Evolutionary conservation across 192 early-diverging fungal species (phyloP).

Genomic region (Allomyces arbusculus): DNA sequence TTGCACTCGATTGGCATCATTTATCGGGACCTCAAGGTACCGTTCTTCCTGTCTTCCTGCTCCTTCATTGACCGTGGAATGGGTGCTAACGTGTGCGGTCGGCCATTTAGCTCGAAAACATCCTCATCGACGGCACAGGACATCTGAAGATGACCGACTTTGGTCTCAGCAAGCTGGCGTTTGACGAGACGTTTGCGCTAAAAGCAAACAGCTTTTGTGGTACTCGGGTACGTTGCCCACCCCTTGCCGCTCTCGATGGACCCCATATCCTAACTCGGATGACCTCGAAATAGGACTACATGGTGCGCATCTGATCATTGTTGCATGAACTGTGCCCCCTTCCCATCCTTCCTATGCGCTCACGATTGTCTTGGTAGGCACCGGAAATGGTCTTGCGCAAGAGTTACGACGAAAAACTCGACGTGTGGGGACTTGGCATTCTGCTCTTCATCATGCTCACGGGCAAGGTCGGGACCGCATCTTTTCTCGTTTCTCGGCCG

Average conservation of each 20-base stretch:
- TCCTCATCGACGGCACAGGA: not conserved
- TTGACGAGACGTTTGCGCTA: no score
- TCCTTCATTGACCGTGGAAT: not conserved
- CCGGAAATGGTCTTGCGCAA: constrained; percentile 25
- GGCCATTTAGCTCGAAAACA: constrained; percentile 1
- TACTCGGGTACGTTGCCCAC: constrained; percentile 42
- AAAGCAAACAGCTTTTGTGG: constrained; percentile 48
- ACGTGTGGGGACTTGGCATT: constrained; percentile 15
- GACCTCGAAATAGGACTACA: no score
- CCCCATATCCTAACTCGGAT: no score
- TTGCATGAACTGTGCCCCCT: no score
- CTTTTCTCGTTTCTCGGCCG: not conserved
- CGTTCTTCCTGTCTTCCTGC: constrained; percentile 21
- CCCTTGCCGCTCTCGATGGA: no score
- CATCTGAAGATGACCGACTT: constrained; percentile 4
- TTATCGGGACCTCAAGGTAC: constrained; percentile 65
- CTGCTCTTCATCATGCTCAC: constrained; percentile 85
- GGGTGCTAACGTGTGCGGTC: constrained; percentile 8
- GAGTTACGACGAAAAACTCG: constrained; percentile 1
- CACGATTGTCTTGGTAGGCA: constrained; percentile 20
- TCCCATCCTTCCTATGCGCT: no score
- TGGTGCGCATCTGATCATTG: no score
- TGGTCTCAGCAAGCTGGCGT: no score
- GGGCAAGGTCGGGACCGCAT: constrained; percentile 17
- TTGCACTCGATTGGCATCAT: constrained; percentile 76